These are phyloP conservation scores for Pilatotrama ljubarskyi DNA, from an alignment of 768 basidiomycete species.

Conservation along the genomic window DNA sequence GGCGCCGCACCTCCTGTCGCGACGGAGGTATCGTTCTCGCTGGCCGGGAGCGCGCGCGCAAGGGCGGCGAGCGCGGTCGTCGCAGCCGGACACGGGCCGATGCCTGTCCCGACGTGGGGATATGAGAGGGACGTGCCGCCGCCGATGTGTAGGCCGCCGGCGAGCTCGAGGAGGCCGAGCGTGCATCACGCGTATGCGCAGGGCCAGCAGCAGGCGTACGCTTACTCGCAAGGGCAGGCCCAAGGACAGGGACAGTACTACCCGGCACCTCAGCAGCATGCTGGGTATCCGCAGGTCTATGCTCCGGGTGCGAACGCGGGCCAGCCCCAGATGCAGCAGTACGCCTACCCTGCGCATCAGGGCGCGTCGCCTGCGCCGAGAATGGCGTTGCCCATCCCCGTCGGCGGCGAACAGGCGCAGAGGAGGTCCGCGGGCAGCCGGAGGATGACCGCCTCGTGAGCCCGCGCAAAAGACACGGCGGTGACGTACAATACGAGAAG, in stretches of 20 bases:
- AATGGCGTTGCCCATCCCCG: neutral
- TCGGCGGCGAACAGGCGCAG: slow-evolving; percentile 5
- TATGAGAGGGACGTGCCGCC: slow-evolving; percentile 19
- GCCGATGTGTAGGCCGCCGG: slow-evolving; percentile 7
- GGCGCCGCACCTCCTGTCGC: neutral
- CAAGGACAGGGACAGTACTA: neutral
- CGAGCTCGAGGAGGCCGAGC: neutral
- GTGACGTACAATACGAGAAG: neutral
- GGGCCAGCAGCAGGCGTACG: neutral
- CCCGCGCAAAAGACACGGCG: neutral
- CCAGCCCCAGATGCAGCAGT: neutral
- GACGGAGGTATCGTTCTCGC: neutral
- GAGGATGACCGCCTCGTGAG: slow-evolving; percentile 18
- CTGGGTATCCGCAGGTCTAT: too few relatives aligned
- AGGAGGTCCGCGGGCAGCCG: slow-evolving; percentile 10
- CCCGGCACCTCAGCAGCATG: neutral
- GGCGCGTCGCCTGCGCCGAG: neutral
- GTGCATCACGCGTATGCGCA: too few relatives aligned
- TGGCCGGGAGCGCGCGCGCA: slow-evolving; percentile 3
- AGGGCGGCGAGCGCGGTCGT: slow-evolving; percentile 13
- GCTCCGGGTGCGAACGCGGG: neutral
- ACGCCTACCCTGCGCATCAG: neutral
- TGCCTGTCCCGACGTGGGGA: slow-evolving; percentile 15
- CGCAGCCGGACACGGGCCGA: neutral
- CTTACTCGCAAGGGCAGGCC: neutral